Evolutionary conservation across 345 rosid genomes (phyloP), one percentile per base, ranked within the genome.

Genomic region (Cochlearia excelsa): DNA sequence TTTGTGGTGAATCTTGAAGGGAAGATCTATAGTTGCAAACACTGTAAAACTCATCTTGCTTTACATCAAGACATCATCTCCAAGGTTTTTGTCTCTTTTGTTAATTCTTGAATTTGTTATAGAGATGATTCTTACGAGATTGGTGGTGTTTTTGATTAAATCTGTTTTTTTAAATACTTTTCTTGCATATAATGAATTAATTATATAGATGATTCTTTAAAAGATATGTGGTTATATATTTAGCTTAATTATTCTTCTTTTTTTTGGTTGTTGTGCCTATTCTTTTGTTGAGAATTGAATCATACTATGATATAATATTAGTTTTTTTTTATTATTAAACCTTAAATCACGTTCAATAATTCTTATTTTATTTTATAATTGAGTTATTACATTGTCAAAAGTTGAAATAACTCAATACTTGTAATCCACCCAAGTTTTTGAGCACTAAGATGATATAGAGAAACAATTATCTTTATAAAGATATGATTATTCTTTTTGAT

Each of bases 1-100:
- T 93, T 87, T 75, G 75, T 81, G 69, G 95, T 85, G 77, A 71
- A 58, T 72, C 96, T 93, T 4, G 95, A 93, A 77, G 96, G 99
- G 66, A 87, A 73, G 85, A 75, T 82, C 82, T 93, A 93, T 62
- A 84, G 81, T 68, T 93, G 99, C 80, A 85, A 85, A 72, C 88
- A 93, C 85, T 93, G 99, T 75, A 80, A 73, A 75, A 87, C 95
- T 69, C 95, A 82, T 69, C 95, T 93, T 64, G 97, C 97, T 68
- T 72, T 84, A 6, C 71, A 6, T 30, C 87, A 87, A 30, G 87
- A 93, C 73, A 77, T 93, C 75, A 69, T 81, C 63, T 93, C 99
- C 39, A 93, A 76, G 97, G 99, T 72, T 72, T 1, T 54, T 70
- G 65, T 64, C 4, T 30, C 41, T 37, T 29, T 8, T 34, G 40